Percentiles rank a stretch among this genome's conserved stretches.
phyloP scores from a whole-genome alignment of 2,329 filamentous ascomycete species.

The Coniochaeta sp. region DNA sequence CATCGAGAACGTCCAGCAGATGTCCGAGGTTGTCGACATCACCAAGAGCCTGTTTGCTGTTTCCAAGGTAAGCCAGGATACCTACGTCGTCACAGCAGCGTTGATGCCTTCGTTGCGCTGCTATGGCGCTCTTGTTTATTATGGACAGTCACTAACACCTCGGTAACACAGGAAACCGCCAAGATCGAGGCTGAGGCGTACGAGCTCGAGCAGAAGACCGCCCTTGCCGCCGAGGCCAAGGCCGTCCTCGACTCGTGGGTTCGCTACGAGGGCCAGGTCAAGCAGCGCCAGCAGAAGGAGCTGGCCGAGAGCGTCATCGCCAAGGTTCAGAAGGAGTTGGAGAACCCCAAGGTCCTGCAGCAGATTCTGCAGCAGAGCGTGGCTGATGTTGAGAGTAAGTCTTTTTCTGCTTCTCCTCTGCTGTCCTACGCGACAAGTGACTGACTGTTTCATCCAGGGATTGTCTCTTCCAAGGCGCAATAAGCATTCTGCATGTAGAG shows the following conservation, averaged over 20 bases:
- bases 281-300: slow-evolving; percentile 97
- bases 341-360: slow-evolving; percentile 95
- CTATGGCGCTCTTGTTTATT: neutral
- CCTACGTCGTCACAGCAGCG: neutral
- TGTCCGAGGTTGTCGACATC: slow-evolving; percentile 88
- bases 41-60: slow-evolving; percentile 97
- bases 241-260: slow-evolving; percentile 96
- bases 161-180: slow-evolving; percentile 74
- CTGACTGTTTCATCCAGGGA: slow-evolving; percentile 26
- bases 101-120: neutral
- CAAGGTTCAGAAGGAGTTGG: slow-evolving; percentile 98
- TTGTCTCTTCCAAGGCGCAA: slow-evolving; percentile 55
- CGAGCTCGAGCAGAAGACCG: slow-evolving; percentile 94
- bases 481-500: slow-evolving; percentile 33
- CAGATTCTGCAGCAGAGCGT: slow-evolving; percentile 98
- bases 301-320: slow-evolving; percentile 86
- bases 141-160: neutral
- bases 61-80: slow-evolving; percentile 68
- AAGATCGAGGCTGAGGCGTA: slow-evolving; percentile 91
- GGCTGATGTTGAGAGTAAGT: slow-evolving; percentile 86
- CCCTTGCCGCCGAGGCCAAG: slow-evolving; percentile 90
- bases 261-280: slow-evolving; percentile 96
- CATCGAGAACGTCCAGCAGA: slow-evolving; percentile 91
- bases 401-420: neutral
- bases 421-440: neutral